Evolutionary conservation across 148 eudicot species (phyloP).

Genomic region (Persicaria tinctoria): DNA sequence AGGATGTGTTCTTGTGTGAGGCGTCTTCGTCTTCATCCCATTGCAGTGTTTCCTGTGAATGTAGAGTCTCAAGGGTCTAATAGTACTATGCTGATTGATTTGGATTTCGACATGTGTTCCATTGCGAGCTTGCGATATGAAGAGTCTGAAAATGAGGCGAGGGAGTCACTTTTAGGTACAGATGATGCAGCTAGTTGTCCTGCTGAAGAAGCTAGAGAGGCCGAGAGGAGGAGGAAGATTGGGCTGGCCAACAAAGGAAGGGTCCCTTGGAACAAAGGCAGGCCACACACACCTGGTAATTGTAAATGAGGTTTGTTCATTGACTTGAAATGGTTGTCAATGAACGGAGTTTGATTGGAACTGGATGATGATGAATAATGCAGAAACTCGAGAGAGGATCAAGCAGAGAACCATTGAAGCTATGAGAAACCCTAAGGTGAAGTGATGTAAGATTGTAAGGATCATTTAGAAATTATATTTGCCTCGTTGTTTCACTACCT

Average conservation of each 20-base stretch:
- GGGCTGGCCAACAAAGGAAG: slow-evolving; percentile 75
- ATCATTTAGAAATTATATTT: slow-evolving; percentile 18
- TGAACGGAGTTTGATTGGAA: not conserved
- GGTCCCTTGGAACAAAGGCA: slow-evolving; percentile 88
- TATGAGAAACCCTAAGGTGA: slow-evolving; percentile 96
- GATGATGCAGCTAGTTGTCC: not conserved
- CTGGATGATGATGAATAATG: slow-evolving; percentile 8
- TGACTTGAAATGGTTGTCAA: not conserved
- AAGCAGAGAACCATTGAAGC: slow-evolving; percentile 75
- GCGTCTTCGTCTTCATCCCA: not conserved
- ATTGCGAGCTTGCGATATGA: not conserved
- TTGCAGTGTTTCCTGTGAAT: slow-evolving; percentile 6
- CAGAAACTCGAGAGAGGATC: slow-evolving; percentile 77
- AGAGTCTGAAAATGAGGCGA: not conserved
- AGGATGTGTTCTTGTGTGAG: not conserved
- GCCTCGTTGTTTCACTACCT: not conserved
- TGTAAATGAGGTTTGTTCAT: slow-evolving; percentile 7
- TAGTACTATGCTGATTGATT: not conserved
- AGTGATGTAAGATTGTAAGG: slow-evolving; percentile 93
- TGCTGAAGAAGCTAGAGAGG: slow-evolving; percentile 25
- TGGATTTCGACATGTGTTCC: slow-evolving; percentile 2
- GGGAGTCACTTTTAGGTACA: not conserved
- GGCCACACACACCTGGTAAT: slow-evolving; percentile 62
- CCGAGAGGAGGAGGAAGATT: slow-evolving; percentile 42
- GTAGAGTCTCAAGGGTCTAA: not conserved